Base-by-base conservation (phyloP, 768 basidiomycete species). In the Boletus sensibilis region DNA sequence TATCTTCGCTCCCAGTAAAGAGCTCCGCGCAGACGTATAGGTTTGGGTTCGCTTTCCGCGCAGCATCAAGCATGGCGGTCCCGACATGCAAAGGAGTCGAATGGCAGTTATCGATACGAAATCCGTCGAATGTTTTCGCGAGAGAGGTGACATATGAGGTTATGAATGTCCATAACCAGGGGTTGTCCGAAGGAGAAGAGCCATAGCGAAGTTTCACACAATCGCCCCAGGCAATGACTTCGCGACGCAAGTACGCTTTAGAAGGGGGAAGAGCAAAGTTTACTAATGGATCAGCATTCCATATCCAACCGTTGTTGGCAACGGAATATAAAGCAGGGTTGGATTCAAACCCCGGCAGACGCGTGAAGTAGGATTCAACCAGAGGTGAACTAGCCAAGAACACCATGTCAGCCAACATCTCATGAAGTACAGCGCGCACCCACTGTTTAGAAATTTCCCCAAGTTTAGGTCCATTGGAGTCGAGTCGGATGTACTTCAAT, bases 291-390 rank as follows among this genome's bases (percentile, higher is more conserved):
- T 99, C 87, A 2, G 96, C 95, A 60, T 88, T 76, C 96, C 97
- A 99, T 61, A 99, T 94, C 97, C 97, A 99, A 3, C 97, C 97
- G 68, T 99, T 99, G 73, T 98, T 98, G 6, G 96, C 97, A 29
- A 99, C 76, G 2, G 90, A 87, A 67, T 94, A 90, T 14, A 81
- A 76, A 16, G 65, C 59, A 5, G 78, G 75, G 46, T 83, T 76
- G 50, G 78, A 76, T 58, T 78, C 79, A n/a, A 78, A 80, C 50
- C 82, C 79, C 3, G 76, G 80, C 38, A 98, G 72, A 25, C 94
- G 87, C 2, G 94, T 98, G 74, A 99, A 99, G 75, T 98, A 98
- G 4, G 81, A 73, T 67, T 98, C 97, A 42, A 93, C 88, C 42
- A 99, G 78, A 21, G 96, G 94, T 16, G 78, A 80, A 39, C 94